These are phyloP conservation scores for Pyracantha coccinea DNA, from an alignment of 331 rosid species.

Conservation along the genomic window DNA sequence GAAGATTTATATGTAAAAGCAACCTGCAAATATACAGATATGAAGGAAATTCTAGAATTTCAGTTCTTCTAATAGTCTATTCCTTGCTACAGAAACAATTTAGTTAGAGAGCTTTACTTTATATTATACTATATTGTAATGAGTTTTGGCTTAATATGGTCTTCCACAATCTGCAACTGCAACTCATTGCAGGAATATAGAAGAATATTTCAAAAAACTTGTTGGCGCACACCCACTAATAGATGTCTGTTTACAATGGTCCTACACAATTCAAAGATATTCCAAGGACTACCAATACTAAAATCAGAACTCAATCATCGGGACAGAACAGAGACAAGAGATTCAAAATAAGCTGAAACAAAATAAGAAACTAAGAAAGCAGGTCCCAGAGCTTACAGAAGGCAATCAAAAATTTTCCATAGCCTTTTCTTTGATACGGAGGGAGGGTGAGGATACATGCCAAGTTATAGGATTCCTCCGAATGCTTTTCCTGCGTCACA, in stretches of 20 bases:
- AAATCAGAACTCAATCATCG: background rate
- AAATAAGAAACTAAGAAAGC: background rate
- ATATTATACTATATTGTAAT: background rate
- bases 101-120: background rate
- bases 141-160: background rate
- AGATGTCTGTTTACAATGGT: background rate
- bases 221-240: background rate
- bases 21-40: background rate
- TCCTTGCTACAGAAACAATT: background rate
- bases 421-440: constrained; percentile 99
- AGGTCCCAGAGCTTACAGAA: constrained; percentile 55
- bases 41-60: background rate
- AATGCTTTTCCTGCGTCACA: constrained; percentile 84
- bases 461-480: constrained; percentile 94
- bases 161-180: background rate
- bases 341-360: background rate
- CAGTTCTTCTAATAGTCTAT: background rate
- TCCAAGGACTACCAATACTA: background rate
- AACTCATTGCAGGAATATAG: background rate
- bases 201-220: background rate
- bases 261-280: background rate
- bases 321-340: background rate
- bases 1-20: too few species aligned
- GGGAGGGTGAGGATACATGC: constrained; percentile 99
- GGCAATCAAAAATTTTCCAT: constrained; percentile 94